Evolutionary conservation across 208 protist genomes (phyloP).

Genomic region (Leishmania tarentolae): DNA sequence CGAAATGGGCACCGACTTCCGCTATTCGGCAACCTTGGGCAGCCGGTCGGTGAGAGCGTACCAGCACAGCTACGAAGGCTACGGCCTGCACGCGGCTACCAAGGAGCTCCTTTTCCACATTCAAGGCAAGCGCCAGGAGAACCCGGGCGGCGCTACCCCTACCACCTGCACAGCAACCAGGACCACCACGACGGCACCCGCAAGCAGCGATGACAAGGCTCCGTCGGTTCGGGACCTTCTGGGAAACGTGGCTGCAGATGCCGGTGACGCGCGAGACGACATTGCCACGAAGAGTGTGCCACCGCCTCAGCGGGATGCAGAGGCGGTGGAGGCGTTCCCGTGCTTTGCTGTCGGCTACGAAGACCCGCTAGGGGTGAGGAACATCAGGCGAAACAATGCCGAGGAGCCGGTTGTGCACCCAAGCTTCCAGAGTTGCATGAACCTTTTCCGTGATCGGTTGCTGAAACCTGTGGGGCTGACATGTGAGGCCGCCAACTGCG

Average conservation of each 20-base stretch:
- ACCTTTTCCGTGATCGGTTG: slow-evolving; percentile 41
- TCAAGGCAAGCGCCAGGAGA: slow-evolving; percentile 17
- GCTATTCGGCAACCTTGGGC: slow-evolving; percentile 29
- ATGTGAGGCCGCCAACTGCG: slow-evolving; percentile 34
- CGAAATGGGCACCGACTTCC: slow-evolving; percentile 8
- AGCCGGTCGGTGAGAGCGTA: slow-evolving; percentile 50
- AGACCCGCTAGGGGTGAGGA: slow-evolving; percentile 24
- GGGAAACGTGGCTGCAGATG: neutral
- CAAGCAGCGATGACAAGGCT: neutral
- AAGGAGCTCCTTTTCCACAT: slow-evolving; percentile 40
- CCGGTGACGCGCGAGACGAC: neutral
- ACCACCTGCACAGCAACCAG: neutral
- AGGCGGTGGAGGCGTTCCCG: slow-evolving; percentile 25
- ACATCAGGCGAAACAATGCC: slow-evolving; percentile 22
- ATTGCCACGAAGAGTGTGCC: neutral
- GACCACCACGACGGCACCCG: neutral
- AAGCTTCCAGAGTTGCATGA: slow-evolving; percentile 48
- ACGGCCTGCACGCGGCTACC: slow-evolving; percentile 68
- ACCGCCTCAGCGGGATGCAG: slow-evolving; percentile 1
- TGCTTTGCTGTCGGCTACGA: slow-evolving; percentile 34
- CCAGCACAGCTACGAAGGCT: slow-evolving; percentile 85
- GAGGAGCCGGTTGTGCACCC: slow-evolving; percentile 7
- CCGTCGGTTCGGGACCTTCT: neutral
- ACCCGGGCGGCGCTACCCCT: neutral
- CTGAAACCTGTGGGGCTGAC: slow-evolving; percentile 31